Evolutionary conservation across 768 basidiomycete genomes (phyloP).

Genomic region (Xerocomellus amylosporus): DNA sequence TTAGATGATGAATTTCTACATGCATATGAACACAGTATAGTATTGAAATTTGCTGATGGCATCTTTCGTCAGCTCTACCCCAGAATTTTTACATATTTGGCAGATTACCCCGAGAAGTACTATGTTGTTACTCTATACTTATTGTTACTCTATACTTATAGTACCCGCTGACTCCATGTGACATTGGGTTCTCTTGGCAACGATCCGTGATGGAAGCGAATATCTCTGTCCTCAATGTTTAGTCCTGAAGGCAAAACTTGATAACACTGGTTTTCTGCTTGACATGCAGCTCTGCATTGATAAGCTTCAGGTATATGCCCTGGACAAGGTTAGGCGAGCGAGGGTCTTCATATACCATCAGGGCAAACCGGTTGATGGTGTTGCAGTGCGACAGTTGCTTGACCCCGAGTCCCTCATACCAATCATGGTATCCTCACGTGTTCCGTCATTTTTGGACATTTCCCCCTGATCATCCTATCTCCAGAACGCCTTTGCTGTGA

Average conservation of each 20-base stretch:
- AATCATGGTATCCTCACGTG: not conserved
- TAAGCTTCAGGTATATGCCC: not conserved
- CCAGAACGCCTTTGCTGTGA: conserved; percentile 37
- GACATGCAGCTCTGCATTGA: conserved; percentile 16
- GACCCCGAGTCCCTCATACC: not conserved
- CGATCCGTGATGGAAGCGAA: not conserved
- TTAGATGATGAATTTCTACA: not conserved
- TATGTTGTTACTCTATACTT: too few relatives aligned
- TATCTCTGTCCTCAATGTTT: not conserved
- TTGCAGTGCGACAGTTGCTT: not conserved
- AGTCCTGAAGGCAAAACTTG: not conserved
- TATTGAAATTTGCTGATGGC: not conserved
- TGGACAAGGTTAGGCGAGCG: not conserved
- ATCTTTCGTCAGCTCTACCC: not conserved
- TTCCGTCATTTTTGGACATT: not conserved
- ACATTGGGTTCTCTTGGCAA: not conserved
- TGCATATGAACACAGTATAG: not conserved
- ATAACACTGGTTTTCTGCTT: not conserved
- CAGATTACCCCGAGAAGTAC: not conserved
- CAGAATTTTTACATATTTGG: not conserved
- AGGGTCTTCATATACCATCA: not conserved
- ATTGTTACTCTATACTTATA: not conserved
- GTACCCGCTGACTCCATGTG: not conserved
- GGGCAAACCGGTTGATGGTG: not conserved
- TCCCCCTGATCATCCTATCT: too few relatives aligned